Conservation (phyloP, 345 rosid species). For the Hibiscus mutabilis region DNA sequence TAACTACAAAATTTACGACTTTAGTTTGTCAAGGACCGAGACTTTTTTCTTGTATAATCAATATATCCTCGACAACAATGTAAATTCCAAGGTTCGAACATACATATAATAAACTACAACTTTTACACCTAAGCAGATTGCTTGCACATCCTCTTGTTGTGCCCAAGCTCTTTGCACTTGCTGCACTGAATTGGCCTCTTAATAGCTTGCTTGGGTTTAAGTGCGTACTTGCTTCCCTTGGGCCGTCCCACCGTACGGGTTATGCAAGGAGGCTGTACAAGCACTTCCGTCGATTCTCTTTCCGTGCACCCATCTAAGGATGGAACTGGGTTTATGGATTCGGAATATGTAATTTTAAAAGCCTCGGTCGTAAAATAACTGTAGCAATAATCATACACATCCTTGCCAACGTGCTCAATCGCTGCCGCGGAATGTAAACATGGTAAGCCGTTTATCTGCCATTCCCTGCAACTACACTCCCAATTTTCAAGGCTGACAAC, state of each 20-base stretch:
- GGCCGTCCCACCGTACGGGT: slow-evolving; percentile 7
- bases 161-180: slow-evolving; percentile 37
- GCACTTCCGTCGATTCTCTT: slow-evolving; percentile 1
- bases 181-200: slow-evolving; percentile 40
- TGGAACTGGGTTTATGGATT: slow-evolving; percentile 38
- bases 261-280: slow-evolving; percentile 8
- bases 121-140: slow-evolving; percentile 3
- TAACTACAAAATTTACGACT: no score
- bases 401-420: slow-evolving; percentile 28
- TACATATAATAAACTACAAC: background rate
- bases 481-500: slow-evolving; percentile 40
- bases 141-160: slow-evolving; percentile 11
- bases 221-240: slow-evolving; percentile 22
- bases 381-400: slow-evolving; percentile 40
- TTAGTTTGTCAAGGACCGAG: no score
- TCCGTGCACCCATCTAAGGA: slow-evolving; percentile 15
- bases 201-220: slow-evolving; percentile 19
- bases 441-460: slow-evolving; percentile 50
- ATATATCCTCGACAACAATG: no score
- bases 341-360: slow-evolving; percentile 35
- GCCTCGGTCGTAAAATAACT: slow-evolving; percentile 38
- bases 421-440: slow-evolving; percentile 54
- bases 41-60: no score
- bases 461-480: slow-evolving; percentile 49
- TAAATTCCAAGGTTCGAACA: background rate